Evolutionary conservation across 805 yeast species (phyloP), one percentile per base, ranked within the genome.

Genomic region (Metahyphopichia silvanorum): DNA sequence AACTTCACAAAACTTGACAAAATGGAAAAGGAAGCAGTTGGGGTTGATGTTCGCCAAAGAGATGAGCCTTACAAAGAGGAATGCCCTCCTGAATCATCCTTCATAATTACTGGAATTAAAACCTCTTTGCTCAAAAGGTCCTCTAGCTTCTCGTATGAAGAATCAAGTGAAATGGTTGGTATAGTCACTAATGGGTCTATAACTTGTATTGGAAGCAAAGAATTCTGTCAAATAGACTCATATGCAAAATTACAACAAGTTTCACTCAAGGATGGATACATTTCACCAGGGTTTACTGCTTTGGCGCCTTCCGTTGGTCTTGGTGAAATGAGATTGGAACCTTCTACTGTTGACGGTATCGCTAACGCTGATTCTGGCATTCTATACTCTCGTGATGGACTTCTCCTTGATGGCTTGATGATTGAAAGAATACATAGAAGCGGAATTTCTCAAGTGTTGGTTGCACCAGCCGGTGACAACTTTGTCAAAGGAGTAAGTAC

Each of bases 401-500:
- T 32, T 6, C 12, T 27, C 11, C 17, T 32, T 4, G 35, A 32
- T 16, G 35, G 35, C 6, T 6, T 18, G 13, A 12, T 32, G 8
- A 5, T 26, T n/a, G 25, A 27, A 5, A 13, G 35, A 11, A n/a
- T 32, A 6, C 5, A 4, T 5, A 26, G 20, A 8, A 11, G 27
- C 5, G 35, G 35, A 11, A 13, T 32, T 5, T 20, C 20, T 11
- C 27, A 26, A 13, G 35, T 27, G 4, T 20, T 32, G 7, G 18
- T 27, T 16, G 35, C 31, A 10, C 35, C 35, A 7, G 5, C 25
- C n/a, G 35, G 35, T 6, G 16, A 13, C 6, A 14, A 24, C 6
- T 32, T 32, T 21, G 16, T n/a, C 17, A 26, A 27, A 26, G 35
- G 35, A 4, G 11, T 27, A 13, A 32, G 35, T 22, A 27, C 31